Base-by-base conservation (phyloP, 2,329 filamentous ascomycete species). In the Penicillium italicum region DNA sequence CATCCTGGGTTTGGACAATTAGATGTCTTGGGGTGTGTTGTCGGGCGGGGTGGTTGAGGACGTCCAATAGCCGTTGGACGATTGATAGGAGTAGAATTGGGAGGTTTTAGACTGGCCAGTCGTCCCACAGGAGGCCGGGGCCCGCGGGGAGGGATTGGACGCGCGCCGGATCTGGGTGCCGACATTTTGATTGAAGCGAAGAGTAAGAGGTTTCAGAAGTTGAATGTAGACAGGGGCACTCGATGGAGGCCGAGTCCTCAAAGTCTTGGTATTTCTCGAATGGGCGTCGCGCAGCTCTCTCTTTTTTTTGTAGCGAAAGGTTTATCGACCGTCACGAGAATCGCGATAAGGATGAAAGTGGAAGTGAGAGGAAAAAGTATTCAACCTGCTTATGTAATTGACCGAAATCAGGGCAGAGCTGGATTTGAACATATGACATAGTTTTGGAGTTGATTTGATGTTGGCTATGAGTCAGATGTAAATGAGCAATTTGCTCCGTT, bases 1-100 rank as follows among this genome's bases (percentile, higher is more conserved):
- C 77, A 79, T 40, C 68, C 69, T 1, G 74, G 76, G 56, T 79
- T 79, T 28, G 75, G 72, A 64, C 77, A 79, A 28, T 69, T 75
- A 12, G 71, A 66, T 16, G 72, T 73, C 53, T 73, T 72, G n/a
- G 71, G 69, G 49, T 73, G 67, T 34, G 72, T 71, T 22, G 68
- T 73, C 20, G 70, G 70, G 43, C 64, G 68, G 34, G 67, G 48
- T 36, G 64, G 61, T 54, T 70, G 66, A 56, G 67, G 63, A 41
- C 66, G 68, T n/a, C 63, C 59, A 47, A 68, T 61, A 43, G 68
- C 62, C 44, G 69, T 69, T 30, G 73, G 73, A 38, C 73, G 72
- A 59, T 64, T 72, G 53, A 76, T 74, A 8, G 74, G 69, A 43
- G 67, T 72, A 20, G 72, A 62, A 55, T 63, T 68, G 14, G 72